A percentile compares a stretch with the other conserved stretches of the same genome.
phyloP scores from a whole-genome alignment of 768 basidiomycete genomes.

The Collybiopsis luxurians region DNA sequence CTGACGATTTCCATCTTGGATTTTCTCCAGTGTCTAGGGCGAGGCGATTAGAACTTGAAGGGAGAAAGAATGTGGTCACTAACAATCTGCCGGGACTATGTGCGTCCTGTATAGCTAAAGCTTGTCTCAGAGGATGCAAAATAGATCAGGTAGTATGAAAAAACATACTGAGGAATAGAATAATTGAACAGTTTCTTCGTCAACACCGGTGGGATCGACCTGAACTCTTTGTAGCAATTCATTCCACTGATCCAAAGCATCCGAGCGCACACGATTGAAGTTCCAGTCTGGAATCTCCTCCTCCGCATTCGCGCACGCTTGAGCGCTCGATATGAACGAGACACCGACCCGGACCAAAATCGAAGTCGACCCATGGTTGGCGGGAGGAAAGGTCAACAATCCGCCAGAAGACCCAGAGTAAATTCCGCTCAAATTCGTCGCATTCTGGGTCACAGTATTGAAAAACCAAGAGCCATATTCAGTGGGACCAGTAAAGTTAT shows the following conservation, averaged over 20 bases:
- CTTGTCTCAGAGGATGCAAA: background rate
- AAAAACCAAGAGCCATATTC: slow-evolving; percentile 50
- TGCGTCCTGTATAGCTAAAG: slow-evolving; percentile 56
- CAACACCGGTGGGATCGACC: slow-evolving; percentile 46
- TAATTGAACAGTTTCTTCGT: slow-evolving; percentile 46
- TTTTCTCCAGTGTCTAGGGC: slow-evolving; percentile 59
- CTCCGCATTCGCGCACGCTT: slow-evolving; percentile 61
- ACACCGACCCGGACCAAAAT: slow-evolving; percentile 65
- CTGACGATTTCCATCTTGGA: slow-evolving; percentile 58
- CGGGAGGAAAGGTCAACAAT: slow-evolving; percentile 43
- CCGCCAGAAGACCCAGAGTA: slow-evolving; percentile 31
- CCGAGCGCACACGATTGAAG: slow-evolving; percentile 45
- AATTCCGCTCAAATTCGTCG: background rate
- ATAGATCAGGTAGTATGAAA: background rate
- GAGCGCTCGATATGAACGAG: slow-evolving; percentile 57
- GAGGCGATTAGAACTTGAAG: background rate
- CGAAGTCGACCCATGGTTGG: slow-evolving; percentile 28
- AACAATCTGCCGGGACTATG: slow-evolving; percentile 64
- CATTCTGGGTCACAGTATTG: background rate
- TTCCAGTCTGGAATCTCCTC: slow-evolving; percentile 58
- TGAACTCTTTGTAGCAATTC: slow-evolving; percentile 54
- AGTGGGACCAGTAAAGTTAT: slow-evolving; percentile 39
- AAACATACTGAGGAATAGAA: slow-evolving; percentile 57
- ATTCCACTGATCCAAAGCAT: slow-evolving; percentile 50
- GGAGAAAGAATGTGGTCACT: slow-evolving; percentile 14